These are phyloP conservation scores for Colletotrichum cuscutae DNA, from an alignment of 2,329 filamentous ascomycete species.

Conservation along the genomic window DNA sequence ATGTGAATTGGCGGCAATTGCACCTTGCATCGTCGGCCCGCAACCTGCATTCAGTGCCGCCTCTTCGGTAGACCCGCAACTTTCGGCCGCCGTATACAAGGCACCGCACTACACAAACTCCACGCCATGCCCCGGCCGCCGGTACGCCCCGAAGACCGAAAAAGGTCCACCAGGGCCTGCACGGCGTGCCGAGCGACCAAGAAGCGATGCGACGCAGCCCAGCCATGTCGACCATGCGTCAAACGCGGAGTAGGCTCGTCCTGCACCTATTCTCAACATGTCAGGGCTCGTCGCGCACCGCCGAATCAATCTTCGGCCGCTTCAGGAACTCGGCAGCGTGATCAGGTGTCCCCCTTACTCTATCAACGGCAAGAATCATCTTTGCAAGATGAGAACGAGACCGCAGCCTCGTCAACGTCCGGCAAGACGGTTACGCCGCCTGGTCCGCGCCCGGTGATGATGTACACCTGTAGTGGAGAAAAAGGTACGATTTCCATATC, in stretches of 20 bases:
- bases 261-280: constrained; percentile 8
- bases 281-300: neutral
- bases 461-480: constrained; percentile 17
- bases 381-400: neutral
- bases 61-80: neutral
- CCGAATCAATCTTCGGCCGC: neutral
- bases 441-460: neutral
- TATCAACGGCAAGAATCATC: neutral
- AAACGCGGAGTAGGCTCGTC: constrained; percentile 2
- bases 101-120: neutral
- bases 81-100: neutral
- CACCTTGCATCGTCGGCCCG: neutral
- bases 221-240: constrained; percentile 49
- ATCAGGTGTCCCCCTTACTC: neutral
- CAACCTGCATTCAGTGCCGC: neutral
- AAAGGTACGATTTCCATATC: neutral
- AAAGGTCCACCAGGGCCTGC: constrained; percentile 60
- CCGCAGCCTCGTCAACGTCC: neutral
- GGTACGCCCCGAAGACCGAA: constrained; percentile 59
- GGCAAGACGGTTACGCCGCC: neutral
- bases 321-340: neutral
- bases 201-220: constrained; percentile 60
- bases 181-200: constrained; percentile 59
- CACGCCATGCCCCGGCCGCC: constrained; percentile 61
- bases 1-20: neutral